Base-by-base conservation (phyloP, 192 early-diverging fungal genomes). In the Backusella circina region DNA sequence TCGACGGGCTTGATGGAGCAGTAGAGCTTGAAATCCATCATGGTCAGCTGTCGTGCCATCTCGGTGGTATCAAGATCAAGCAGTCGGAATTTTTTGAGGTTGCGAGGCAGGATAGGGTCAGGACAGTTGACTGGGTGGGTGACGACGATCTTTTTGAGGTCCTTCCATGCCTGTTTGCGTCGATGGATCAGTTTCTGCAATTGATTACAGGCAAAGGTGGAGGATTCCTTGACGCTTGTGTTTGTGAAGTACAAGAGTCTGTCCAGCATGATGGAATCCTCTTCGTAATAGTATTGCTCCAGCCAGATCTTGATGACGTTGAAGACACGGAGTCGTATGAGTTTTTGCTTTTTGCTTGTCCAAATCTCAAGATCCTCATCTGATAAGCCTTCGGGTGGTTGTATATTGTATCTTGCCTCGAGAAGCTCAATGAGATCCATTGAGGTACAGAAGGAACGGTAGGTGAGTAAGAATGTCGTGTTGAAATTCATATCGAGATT, bases 261-360 rank as follows among this genome's bases (percentile, higher is more conserved):
- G 64, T 88, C 87, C 28, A 99, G 81, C 28, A 87, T 89, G 39
- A 86, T 72, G 1, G 86, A 83, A 77, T 96, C 95, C 5, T 86
- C 85, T 70, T 93, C 91, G 75, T 89, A 89, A 76, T 93, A 95
- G 81, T 98, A 94, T 72, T 86, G 90, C 82, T 99, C 98, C 9
- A 99, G 82, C 98, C 98, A 99, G 18, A 85, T 91, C 83, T 97
- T 99, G 79, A 99, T 86, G 36, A 97, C 86, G 76, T 96, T 97
- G 85, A 91, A 97, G 0, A 98, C 97, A 23, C 82, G 94, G 65
- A 97, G 87, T 30, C 97, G 92, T 65, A 98, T 86, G 10, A 95
- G 90, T 39, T 90, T 95, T 75, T 91, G 88, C 79, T 98, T 99
- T 76, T 88, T 89, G 70, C 95, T 92, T 12, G 71, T 85, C 97